These are phyloP conservation scores for Brasilioporus rufonigricans DNA, from an alignment of 768 basidiomycete genomes.

Conservation along the genomic window DNA sequence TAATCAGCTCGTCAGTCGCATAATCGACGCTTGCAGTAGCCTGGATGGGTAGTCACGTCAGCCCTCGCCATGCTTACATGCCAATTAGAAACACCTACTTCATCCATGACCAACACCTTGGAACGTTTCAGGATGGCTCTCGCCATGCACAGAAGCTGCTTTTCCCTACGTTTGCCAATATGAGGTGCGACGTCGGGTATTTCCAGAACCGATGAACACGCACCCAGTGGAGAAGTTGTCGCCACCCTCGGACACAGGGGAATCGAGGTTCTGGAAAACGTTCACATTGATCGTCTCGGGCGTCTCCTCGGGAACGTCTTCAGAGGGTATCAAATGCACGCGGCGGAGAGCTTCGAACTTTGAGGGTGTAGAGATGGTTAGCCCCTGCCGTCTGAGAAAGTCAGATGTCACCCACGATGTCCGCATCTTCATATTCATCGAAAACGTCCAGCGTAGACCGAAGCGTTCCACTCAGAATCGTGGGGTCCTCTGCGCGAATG, in stretches of 20 bases:
- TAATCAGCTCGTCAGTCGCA: conserved; percentile 85
- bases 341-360: conserved; percentile 83
- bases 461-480: conserved; percentile 79
- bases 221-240: conserved; percentile 90
- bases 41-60: conserved; percentile 29
- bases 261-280: conserved; percentile 75
- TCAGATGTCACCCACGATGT: conserved; percentile 55
- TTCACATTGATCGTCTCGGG: conserved; percentile 59
- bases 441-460: conserved; percentile 85
- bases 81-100: conserved; percentile 41
- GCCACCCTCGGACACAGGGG: conserved; percentile 74
- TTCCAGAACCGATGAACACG: conserved; percentile 12
- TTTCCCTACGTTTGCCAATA: conserved; percentile 47
- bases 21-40: conserved; percentile 80
- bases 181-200: not conserved
- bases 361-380: not conserved
- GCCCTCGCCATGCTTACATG: not conserved
- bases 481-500: conserved; percentile 70
- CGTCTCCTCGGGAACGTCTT: conserved; percentile 40
- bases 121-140: conserved; percentile 75
- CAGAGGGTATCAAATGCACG: conserved; percentile 72
- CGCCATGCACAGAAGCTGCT: conserved; percentile 88
- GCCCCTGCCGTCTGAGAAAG: not conserved
- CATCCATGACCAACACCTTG: conserved; percentile 82
- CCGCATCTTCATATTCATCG: conserved; percentile 78